These are phyloP conservation scores for Phytophthora sp. DNA, from an alignment of 352 stramenopile genomes.

Conservation along the genomic window DNA sequence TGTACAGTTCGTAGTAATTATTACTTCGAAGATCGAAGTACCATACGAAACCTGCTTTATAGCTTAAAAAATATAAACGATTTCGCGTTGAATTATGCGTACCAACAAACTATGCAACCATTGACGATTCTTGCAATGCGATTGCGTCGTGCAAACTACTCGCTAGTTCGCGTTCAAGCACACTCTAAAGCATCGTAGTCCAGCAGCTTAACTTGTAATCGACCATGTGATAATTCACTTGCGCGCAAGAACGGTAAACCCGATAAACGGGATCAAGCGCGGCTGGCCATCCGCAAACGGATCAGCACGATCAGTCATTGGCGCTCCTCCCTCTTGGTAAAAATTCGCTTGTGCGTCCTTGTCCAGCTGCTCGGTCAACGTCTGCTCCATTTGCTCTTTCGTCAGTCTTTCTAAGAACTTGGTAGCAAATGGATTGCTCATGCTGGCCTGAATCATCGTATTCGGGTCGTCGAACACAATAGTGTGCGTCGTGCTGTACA, in stretches of 20 bases:
- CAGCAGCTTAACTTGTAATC: no score
- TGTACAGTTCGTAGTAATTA: no score
- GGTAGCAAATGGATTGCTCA: constrained; percentile 34
- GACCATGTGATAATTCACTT: constrained; percentile 42
- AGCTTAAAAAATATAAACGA: no score
- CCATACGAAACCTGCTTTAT: no score
- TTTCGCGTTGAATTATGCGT: no score
- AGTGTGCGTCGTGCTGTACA: constrained; percentile 37
- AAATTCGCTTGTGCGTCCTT: constrained; percentile 32
- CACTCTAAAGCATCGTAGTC: no score
- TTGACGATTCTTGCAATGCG: no score
- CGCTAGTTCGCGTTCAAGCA: no score
- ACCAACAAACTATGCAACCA: no score
- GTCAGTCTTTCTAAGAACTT: constrained; percentile 41
- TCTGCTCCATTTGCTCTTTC: constrained; percentile 29
- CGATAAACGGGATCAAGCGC: constrained; percentile 34
- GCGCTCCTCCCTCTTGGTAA: constrained; percentile 10
- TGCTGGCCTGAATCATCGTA: constrained; percentile 27
- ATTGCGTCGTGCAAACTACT: no score
- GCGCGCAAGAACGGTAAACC: constrained; percentile 31
- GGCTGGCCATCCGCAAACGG: constrained; percentile 28
- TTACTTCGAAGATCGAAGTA: no score
- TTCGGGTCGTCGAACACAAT: constrained; percentile 42
- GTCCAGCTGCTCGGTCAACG: constrained; percentile 27
- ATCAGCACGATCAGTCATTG: not conserved